These are phyloP conservation scores for Discostella stelligera DNA, from an alignment of 352 stramenopile species.

Conservation along the genomic window DNA sequence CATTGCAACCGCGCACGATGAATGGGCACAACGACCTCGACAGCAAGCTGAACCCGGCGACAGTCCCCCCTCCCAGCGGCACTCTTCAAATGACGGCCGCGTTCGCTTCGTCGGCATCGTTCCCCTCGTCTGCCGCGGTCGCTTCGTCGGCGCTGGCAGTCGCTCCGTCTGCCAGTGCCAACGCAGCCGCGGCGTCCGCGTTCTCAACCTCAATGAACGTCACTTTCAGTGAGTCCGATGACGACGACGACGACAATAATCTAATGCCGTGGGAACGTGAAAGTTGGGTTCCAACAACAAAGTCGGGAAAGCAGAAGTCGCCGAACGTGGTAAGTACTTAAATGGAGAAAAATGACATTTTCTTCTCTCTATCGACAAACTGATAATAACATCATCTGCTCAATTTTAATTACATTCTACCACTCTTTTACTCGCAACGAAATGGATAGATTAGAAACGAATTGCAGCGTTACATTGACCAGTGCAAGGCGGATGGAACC, in stretches of 20 bases:
- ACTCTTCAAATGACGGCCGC: not conserved
- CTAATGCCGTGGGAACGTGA: conserved; percentile 20
- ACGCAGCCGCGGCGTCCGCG: no score
- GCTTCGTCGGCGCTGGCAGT: no score
- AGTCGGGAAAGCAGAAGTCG: conserved; percentile 31
- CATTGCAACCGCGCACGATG: no score
- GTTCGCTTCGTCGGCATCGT: not conserved
- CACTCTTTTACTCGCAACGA: no score
- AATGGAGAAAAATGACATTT: not conserved
- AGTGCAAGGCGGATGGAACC: conserved; percentile 20
- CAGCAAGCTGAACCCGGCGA: no score
- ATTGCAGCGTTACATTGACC: conserved; percentile 41
- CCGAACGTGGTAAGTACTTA: conserved; percentile 25
- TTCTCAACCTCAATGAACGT: no score
- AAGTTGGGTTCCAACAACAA: conserved; percentile 16
- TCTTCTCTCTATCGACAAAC: not conserved
- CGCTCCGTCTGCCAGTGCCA: no score
- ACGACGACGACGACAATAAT: conserved; percentile 9
- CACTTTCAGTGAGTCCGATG: not conserved
- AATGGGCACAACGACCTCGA: no score
- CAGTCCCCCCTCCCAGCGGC: no score
- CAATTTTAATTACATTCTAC: not conserved
- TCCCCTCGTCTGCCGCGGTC: not conserved
- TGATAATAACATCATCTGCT: not conserved
- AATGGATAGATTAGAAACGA: conserved; percentile 32